These are phyloP conservation scores for Raffaelea deltoideospora DNA, from an alignment of 2,329 filamentous ascomycete species.

Conservation along the genomic window DNA sequence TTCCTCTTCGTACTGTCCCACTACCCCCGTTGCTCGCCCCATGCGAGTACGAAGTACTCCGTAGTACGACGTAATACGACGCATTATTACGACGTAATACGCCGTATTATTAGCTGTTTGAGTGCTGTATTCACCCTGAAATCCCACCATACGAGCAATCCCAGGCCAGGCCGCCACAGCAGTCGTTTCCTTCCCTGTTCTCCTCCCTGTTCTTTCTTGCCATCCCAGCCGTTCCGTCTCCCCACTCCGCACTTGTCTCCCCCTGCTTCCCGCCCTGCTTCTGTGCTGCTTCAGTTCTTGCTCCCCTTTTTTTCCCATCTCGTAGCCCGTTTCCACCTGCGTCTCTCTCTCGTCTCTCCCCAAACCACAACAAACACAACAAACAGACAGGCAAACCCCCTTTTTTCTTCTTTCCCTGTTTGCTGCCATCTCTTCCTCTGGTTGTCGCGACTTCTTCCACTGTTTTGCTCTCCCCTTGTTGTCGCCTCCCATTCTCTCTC, in stretches of 20 bases:
- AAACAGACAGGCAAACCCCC: constrained; percentile 3
- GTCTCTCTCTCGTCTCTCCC: neutral
- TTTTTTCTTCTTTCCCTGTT: constrained; percentile 1
- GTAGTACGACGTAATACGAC: too few relatives aligned
- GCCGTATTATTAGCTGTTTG: too few relatives aligned
- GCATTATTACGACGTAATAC: too few relatives aligned
- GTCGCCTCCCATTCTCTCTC: neutral
- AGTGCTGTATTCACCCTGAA: too few relatives aligned
- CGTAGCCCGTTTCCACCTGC: constrained; percentile 5
- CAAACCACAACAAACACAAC: constrained; percentile 6
- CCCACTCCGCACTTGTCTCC: neutral
- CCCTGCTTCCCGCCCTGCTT: neutral
- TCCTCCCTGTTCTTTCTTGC: neutral
- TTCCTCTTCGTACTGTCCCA: neutral
- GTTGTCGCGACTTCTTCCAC: neutral
- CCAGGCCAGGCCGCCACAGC: neutral
- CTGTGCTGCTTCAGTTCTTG: neutral
- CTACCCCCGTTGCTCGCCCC: too few relatives aligned
- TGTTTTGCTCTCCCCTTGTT: neutral
- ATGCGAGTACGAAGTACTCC: too few relatives aligned
- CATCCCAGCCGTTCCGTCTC: neutral
- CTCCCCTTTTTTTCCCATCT: constrained; percentile 7
- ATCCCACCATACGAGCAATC: too few relatives aligned
- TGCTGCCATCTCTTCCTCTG: neutral
- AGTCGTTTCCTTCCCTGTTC: neutral